Percentiles rank a stretch among this genome's conserved stretches.
phyloP scores from a whole-genome alignment of 2,329 filamentous ascomycete genomes.

The Graphilbum ipis-grandicollis region DNA sequence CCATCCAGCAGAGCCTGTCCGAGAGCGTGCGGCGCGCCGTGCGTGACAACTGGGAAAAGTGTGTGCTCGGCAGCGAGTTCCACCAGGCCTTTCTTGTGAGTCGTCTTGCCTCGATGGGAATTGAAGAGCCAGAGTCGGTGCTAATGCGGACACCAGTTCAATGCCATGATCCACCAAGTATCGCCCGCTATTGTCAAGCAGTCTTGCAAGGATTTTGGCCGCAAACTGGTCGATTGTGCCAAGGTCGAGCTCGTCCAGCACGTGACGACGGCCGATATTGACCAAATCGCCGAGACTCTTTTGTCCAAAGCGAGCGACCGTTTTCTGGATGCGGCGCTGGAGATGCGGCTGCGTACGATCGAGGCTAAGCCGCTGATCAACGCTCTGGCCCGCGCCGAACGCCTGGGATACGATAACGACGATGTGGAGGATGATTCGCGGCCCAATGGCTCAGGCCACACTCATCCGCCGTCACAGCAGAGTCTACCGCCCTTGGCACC shows the following conservation, averaged over 20 bases:
- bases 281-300: constrained; percentile 25
- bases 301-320: constrained; percentile 26
- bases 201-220: constrained; percentile 27
- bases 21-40: constrained; percentile 29
- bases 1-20: constrained; percentile 22
- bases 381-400: constrained; percentile 36
- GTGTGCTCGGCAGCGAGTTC: constrained; percentile 30
- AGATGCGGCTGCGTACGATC: constrained; percentile 33
- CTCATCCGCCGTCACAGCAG: too few species aligned
- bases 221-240: constrained; percentile 21
- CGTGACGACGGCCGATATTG: constrained; percentile 23
- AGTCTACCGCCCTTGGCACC: constrained; percentile 1
- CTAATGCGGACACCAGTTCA: constrained; percentile 20
- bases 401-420: constrained; percentile 34
- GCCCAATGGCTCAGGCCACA: too few species aligned
- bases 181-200: constrained; percentile 17
- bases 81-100: constrained; percentile 33
- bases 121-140: too few species aligned
- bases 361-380: constrained; percentile 36
- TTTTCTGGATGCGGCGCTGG: constrained; percentile 36
- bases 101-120: too few species aligned
- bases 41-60: constrained; percentile 33
- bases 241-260: constrained; percentile 24
- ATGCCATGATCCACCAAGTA: constrained; percentile 29
- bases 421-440: too few species aligned